Evolutionary conservation across 1,139 yeast species (phyloP).

Genomic region (Meyerozyma guilliermondii): DNA sequence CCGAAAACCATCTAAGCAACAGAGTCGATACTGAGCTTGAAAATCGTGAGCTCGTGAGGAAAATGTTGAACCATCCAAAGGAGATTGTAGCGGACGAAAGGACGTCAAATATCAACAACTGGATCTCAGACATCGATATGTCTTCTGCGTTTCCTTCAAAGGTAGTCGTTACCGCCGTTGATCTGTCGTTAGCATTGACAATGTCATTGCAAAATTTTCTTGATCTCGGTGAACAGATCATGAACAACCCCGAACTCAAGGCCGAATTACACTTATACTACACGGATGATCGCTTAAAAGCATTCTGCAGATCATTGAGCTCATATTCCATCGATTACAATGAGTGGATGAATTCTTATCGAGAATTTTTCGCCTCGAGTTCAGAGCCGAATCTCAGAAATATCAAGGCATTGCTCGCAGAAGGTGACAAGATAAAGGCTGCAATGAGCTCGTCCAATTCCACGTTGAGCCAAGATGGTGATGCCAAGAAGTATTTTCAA

Average conservation of each 20-base stretch:
- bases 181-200: neutral
- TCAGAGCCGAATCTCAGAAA: slow-evolving; percentile 45
- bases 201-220: slow-evolving; percentile 9
- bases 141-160: slow-evolving; percentile 49
- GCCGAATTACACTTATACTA: slow-evolving; percentile 43
- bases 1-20: slow-evolving; percentile 26
- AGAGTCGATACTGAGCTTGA: slow-evolving; percentile 36
- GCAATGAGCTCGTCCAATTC: slow-evolving; percentile 22
- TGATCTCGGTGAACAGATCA: slow-evolving; percentile 9
- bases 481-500: slow-evolving; percentile 9
- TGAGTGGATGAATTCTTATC: slow-evolving; percentile 49
- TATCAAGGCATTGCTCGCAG: slow-evolving; percentile 41
- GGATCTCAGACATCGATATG: slow-evolving; percentile 49
- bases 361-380: slow-evolving; percentile 32
- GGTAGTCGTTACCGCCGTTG: slow-evolving; percentile 30
- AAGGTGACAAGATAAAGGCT: slow-evolving; percentile 50
- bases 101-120: slow-evolving; percentile 19
- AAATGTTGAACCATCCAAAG: slow-evolving; percentile 20
- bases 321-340: slow-evolving; percentile 40
- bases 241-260: slow-evolving; percentile 16
- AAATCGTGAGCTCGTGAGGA: slow-evolving; percentile 32
- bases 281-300: slow-evolving; percentile 48
- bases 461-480: slow-evolving; percentile 6
- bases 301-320: slow-evolving; percentile 27
- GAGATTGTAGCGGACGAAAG: slow-evolving; percentile 34